Evolutionary conservation across 1,284 basidiomycete genomes (phyloP).

Genomic region (Ceratobasidium sp.): DNA sequence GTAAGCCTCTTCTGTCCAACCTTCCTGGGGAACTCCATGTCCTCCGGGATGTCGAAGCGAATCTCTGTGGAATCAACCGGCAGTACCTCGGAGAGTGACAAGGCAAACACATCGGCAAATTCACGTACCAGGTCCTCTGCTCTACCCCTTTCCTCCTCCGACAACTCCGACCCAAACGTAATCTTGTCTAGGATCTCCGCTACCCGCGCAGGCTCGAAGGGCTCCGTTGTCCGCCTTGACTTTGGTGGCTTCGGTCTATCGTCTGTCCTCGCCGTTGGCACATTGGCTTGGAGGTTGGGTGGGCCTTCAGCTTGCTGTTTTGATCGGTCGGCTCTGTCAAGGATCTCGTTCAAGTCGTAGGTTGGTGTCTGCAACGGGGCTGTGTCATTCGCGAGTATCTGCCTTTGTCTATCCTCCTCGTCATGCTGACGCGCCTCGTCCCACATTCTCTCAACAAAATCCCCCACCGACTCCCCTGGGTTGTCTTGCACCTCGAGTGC

Average conservation of each 20-base stretch:
- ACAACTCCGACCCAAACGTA: constrained; percentile 47
- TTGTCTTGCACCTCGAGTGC: not conserved
- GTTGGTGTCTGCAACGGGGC: not conserved
- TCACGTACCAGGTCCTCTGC: constrained; percentile 44
- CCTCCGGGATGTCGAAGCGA: constrained; percentile 46
- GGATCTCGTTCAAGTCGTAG: not conserved
- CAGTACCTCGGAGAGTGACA: constrained; percentile 47
- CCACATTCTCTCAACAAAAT: not conserved
- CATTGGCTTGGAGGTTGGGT: not conserved
- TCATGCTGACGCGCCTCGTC: not conserved
- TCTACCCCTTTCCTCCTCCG: constrained; percentile 36
- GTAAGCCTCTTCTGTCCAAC: constrained; percentile 46
- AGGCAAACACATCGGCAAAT: constrained; percentile 50
- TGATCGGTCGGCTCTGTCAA: not conserved
- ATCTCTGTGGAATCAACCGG: constrained; percentile 48
- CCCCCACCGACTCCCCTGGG: not conserved
- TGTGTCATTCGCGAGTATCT: not conserved
- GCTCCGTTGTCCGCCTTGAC: not conserved
- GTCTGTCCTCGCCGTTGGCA: not conserved
- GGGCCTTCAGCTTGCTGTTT: not conserved
- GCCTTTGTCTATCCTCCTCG: not conserved
- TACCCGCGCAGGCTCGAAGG: constrained; percentile 39
- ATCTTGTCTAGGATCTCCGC: constrained; percentile 47
- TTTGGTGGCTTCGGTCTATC: not conserved
- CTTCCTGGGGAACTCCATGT: constrained; percentile 28